phyloP scores from a whole-genome alignment of 306 rosid species.

The Carpinus fangiana region DNA sequence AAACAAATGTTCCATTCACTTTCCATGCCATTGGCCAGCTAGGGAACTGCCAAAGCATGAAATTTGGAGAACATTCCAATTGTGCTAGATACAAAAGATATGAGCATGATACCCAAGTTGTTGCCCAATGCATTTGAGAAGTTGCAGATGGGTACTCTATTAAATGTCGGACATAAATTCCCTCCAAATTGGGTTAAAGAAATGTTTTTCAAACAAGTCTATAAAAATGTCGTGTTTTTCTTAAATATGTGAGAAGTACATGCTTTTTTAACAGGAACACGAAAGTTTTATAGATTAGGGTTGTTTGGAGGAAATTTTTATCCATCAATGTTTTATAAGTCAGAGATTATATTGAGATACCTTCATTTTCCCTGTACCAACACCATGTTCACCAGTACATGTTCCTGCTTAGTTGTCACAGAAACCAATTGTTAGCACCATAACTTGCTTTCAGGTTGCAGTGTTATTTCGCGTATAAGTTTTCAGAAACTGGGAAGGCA shows the following conservation, averaged over 20 bases:
- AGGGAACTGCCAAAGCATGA: too few species aligned
- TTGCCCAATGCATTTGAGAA: slow-evolving; percentile 20
- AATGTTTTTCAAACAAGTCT: too few species aligned
- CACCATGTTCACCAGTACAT: slow-evolving; percentile 96
- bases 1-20: neutral
- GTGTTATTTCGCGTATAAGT: neutral
- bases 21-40: slow-evolving; percentile 17
- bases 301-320: neutral
- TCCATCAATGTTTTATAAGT: neutral
- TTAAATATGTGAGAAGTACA: too few species aligned
- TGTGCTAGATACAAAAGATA: slow-evolving; percentile 10
- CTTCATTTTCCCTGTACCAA: slow-evolving; percentile 97
- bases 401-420: slow-evolving; percentile 63
- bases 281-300: too few species aligned
- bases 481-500: neutral
- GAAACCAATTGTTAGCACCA: slow-evolving; percentile 28
- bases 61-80: neutral
- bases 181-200: too few species aligned
- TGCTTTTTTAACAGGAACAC: too few species aligned
- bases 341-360: slow-evolving; percentile 33
- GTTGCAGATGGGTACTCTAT: slow-evolving; percentile 4
- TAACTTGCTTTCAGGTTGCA: slow-evolving; percentile 3
- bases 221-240: too few species aligned
- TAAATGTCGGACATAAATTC: neutral
- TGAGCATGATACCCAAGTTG: slow-evolving; percentile 12